Evolutionary conservation across 176 grass and related monocot species (phyloP).

Genomic region (Zea luxurians): DNA sequence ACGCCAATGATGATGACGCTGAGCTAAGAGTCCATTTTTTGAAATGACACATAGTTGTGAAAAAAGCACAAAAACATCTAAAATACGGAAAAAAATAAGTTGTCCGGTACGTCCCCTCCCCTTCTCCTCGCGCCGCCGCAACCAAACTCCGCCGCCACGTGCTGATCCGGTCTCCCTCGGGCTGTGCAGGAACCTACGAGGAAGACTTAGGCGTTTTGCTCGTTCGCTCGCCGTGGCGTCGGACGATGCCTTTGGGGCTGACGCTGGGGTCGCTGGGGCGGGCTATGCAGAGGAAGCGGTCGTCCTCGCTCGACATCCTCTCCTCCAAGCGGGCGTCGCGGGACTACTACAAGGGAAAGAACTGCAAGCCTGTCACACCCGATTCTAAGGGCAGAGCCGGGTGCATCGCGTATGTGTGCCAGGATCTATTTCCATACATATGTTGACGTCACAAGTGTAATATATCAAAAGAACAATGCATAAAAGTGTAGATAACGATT

Average conservation of each 20-base stretch:
- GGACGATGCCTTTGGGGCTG: constrained; percentile 85
- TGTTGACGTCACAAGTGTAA: too few relatives aligned
- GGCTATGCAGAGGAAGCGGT: constrained; percentile 74
- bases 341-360: constrained; percentile 99
- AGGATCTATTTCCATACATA: too few relatives aligned
- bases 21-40: too few relatives aligned
- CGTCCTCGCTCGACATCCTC: constrained; percentile 81
- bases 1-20: too few relatives aligned
- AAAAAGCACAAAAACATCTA: too few relatives aligned
- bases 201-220: background rate
- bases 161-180: background rate
- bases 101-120: background rate
- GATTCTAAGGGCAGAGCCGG: too few relatives aligned
- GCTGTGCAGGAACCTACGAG: constrained; percentile 1
- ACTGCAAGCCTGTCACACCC: constrained; percentile 99
- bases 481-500: too few relatives aligned
- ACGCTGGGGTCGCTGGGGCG: constrained; percentile 62
- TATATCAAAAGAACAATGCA: too few relatives aligned
- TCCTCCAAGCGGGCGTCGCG: constrained; percentile 82
- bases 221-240: background rate
- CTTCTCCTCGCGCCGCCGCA: background rate
- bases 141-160: background rate
- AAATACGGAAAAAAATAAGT: too few relatives aligned
- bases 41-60: too few relatives aligned
- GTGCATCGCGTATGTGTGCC: too few relatives aligned